Evolutionary conservation across 140 eudicot species (phyloP).

Genomic region (Ambrosia hybrid): DNA sequence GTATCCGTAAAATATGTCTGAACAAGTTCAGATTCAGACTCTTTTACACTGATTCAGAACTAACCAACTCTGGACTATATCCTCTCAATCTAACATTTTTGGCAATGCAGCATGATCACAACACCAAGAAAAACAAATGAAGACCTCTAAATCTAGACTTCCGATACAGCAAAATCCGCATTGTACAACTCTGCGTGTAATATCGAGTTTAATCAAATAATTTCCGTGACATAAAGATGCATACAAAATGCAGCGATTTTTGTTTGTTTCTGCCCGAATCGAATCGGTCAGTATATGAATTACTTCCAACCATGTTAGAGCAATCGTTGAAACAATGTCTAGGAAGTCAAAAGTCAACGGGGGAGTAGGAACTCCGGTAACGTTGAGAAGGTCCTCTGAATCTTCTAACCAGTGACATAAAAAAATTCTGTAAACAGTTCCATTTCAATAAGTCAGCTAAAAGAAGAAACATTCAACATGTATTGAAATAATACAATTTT

Average conservation of each 20-base stretch:
- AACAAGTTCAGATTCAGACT: background rate
- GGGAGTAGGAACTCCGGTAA: constrained; percentile 79
- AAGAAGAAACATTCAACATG: background rate
- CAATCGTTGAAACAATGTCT: background rate
- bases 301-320: constrained; percentile 12
- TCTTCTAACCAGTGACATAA: constrained; percentile 53
- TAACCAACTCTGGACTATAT: background rate
- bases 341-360: constrained; percentile 64
- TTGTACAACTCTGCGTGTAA: background rate
- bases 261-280: constrained; percentile 8
- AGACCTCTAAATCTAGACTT: too few relatives aligned
- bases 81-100: constrained; percentile 9
- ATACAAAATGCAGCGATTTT: constrained; percentile 15
- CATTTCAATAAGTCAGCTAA: background rate
- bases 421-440: constrained; percentile 50
- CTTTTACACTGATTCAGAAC: background rate
- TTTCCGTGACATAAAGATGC: constrained; percentile 7
- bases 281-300: constrained; percentile 11
- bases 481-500: too few relatives aligned
- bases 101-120: constrained; percentile 21
- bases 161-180: too few relatives aligned
- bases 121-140: background rate
- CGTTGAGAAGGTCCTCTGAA: constrained; percentile 72
- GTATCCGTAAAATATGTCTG: background rate
- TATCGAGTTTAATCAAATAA: background rate